phyloP scores from a whole-genome alignment of 768 basidiomycete species.

The Lactarius hengduanensis region DNA sequence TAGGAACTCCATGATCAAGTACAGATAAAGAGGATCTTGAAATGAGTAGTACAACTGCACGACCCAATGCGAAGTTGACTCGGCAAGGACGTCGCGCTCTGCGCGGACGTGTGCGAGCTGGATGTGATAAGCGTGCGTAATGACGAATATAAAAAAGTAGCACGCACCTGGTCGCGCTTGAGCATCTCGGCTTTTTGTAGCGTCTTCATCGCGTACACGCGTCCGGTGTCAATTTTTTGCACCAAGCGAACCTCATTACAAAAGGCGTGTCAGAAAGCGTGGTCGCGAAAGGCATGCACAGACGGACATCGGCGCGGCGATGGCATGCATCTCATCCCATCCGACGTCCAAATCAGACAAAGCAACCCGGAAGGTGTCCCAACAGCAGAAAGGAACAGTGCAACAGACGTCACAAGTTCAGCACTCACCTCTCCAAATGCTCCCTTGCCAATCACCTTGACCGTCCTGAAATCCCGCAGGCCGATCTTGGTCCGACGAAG shows the following conservation, averaged over 20 bases:
- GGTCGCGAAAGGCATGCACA: not conserved
- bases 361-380: no score
- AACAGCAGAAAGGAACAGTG: not conserved
- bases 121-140: not conserved
- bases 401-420: not conserved
- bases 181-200: conserved; percentile 98
- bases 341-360: no score
- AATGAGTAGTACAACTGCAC: conserved; percentile 97
- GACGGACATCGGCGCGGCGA: not conserved
- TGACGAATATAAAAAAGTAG: conserved; percentile 3
- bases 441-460: conserved; percentile 99
- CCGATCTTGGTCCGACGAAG: conserved; percentile 87
- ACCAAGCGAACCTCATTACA: conserved; percentile 75
- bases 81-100: conserved; percentile 94
- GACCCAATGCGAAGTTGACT: conserved; percentile 94
- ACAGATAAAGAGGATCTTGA: conserved; percentile 89
- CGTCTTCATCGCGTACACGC: conserved; percentile 99
- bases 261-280: conserved; percentile 10
- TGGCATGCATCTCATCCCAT: no score
- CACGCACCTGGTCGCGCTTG: conserved; percentile 91
- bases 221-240: conserved; percentile 94
- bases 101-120: conserved; percentile 98
- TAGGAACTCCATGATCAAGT: conserved; percentile 98
- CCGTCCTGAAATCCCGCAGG: conserved; percentile 88
- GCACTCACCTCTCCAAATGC: conserved; percentile 90